phyloP scores from a whole-genome alignment of 2,329 filamentous ascomycete genomes.

The Ophiocordyceps unilateralis region DNA sequence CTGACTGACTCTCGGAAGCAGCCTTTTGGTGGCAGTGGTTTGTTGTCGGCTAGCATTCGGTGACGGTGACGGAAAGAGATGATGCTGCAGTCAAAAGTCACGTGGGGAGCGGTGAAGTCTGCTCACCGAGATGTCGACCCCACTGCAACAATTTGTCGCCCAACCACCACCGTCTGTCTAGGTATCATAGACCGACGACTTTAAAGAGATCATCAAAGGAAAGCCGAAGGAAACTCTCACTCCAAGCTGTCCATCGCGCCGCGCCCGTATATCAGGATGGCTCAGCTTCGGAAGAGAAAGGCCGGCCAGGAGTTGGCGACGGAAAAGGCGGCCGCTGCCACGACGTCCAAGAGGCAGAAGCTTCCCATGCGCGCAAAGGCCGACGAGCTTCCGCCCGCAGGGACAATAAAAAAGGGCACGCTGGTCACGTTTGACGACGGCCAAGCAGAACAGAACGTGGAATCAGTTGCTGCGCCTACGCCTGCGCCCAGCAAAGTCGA shows the following conservation, averaged over 20 bases:
- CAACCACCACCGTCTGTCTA: no score
- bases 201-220: neutral
- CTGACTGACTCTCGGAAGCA: neutral
- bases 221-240: no score
- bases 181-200: no score
- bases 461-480: conserved; percentile 1
- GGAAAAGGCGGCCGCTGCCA: conserved; percentile 4
- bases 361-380: conserved; percentile 18
- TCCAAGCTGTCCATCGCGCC: no score
- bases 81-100: no score
- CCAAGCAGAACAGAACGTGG: conserved; percentile 8
- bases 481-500: conserved; percentile 12
- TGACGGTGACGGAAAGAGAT: no score
- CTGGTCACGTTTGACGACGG: conserved; percentile 19
- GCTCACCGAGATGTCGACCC: no score
- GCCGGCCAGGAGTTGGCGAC: conserved; percentile 7
- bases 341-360: conserved; percentile 10
- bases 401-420: conserved; percentile 10
- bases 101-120: no score
- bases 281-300: conserved; percentile 13
- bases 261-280: conserved; percentile 2
- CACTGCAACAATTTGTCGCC: no score
- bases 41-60: neutral
- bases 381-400: conserved; percentile 5
- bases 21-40: neutral